Base-by-base conservation (phyloP, 441 rosid genomes). In the Rhodomyrtus psidioides region DNA sequence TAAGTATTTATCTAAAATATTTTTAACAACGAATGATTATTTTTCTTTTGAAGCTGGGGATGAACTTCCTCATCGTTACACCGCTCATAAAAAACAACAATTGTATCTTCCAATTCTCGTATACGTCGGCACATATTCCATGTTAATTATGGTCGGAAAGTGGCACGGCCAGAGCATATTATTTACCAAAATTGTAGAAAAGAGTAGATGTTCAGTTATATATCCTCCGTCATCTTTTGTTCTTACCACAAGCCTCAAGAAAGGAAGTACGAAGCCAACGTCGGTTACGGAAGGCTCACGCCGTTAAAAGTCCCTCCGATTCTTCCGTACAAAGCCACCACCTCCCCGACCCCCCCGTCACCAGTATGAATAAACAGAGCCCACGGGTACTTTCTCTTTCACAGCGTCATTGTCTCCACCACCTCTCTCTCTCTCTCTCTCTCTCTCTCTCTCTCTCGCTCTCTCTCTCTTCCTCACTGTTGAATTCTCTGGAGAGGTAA, bases 301-400 rank as follows among this genome's bases (percentile, higher is more conserved):
- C 79, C 79, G 79, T 70, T 23, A 5, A 6, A 5, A 6, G 9
- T 21, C 5, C 0, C 46, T 0, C n/a, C 46, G 8, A 0, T 9
- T 21, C 79, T 70, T 70, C 51, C 51, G 79, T 13, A 21, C 79
- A 39, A 70, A 70, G 79, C 42, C 51, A 6, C n/a, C 49, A 10
- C 42, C 4, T 12, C 51, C 34, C 34, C 34, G 34, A 34, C 4
- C 34, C 34, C 34, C 34, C 54, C 17, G 17, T 53, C 12, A 1
- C n/a, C 44, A 0, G n/a, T 21, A 34, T 19, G 21, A 19, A 21
- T 34, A 7, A 30, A 21, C n/a, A 12, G 79, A 39, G n/a, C 49
- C 8, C 8, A 10, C 1, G 9, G 49, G 2, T 9, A 1, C 5
- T 39, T 10, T 0, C 16, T 21, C 5, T 21, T 70, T 39, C 8